Evolutionary conservation across 208 protist genomes (phyloP).

Genomic region (Zelonia costaricensis): DNA sequence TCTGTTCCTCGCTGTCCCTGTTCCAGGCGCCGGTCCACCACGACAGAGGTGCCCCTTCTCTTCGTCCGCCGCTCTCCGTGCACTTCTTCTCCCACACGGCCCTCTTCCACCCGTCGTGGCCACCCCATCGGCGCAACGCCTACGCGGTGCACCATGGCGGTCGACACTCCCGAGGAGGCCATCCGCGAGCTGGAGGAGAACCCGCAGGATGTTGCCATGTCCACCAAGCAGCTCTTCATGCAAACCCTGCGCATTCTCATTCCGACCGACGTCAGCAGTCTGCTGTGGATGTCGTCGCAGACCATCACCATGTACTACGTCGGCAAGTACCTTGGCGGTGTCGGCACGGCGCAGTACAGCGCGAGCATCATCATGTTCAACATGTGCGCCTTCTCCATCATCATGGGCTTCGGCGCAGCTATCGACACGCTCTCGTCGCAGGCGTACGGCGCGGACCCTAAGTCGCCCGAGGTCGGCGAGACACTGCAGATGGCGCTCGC

Average conservation of each 20-base stretch:
- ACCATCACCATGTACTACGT: constrained; percentile 65
- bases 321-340: constrained; percentile 32
- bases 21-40: too few relatives aligned
- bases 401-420: constrained; percentile 57
- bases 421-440: constrained; percentile 81
- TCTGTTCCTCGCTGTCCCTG: too few relatives aligned
- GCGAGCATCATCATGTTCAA: constrained; percentile 72
- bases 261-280: constrained; percentile 54
- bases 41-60: too few relatives aligned
- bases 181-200: constrained; percentile 21
- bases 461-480: constrained; percentile 60
- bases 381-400: constrained; percentile 60
- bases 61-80: too few relatives aligned
- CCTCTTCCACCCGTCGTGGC: too few relatives aligned
- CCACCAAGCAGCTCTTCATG: constrained; percentile 22
- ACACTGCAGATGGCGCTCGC: constrained; percentile 61
- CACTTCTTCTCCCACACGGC: too few relatives aligned
- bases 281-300: constrained; percentile 72
- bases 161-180: too few relatives aligned
- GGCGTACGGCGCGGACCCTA: constrained; percentile 53
- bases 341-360: constrained; percentile 57
- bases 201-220: constrained; percentile 20
- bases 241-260: constrained; percentile 61
- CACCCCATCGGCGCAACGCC: too few relatives aligned
- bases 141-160: too few relatives aligned